Percentiles rank a stretch among this genome's conserved stretches.
phyloP scores from a whole-genome alignment of 768 basidiomycete genomes.

The Polyporus arcularius region DNA sequence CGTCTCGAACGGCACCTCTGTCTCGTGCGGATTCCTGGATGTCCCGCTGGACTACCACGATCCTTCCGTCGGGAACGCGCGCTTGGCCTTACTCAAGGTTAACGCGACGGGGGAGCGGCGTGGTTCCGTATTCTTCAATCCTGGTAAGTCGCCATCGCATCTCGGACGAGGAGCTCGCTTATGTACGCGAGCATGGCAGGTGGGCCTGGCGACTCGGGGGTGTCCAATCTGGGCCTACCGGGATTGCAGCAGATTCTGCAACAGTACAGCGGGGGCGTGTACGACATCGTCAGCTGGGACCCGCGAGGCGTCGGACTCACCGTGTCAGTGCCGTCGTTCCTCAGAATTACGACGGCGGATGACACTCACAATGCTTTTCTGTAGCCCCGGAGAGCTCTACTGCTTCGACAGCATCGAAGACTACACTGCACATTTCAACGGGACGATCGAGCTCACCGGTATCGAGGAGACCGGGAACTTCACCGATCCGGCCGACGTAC shows the following conservation, averaged over 20 bases:
- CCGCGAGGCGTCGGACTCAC: slow-evolving; percentile 6
- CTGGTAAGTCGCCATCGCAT: background rate
- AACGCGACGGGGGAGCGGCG: background rate
- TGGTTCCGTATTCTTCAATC: slow-evolving; percentile 4
- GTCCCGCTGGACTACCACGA: slow-evolving; percentile 8
- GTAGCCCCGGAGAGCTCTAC: slow-evolving; percentile 5
- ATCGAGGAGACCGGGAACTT: background rate
- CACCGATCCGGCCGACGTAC: slow-evolving; percentile 1
- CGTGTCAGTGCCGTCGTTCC: background rate
- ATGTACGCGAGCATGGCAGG: background rate
- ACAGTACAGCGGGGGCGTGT: background rate
- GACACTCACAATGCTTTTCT: background rate
- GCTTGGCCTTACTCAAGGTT: background rate
- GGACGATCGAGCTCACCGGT: background rate
- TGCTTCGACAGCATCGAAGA: slow-evolving; percentile 7
- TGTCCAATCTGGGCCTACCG: background rate
- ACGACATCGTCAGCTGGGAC: slow-evolving; percentile 8
- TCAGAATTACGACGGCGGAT: background rate
- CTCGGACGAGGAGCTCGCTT: too few relatives aligned
- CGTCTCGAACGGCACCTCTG: background rate
- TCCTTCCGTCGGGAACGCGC: background rate
- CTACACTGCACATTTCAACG: background rate
- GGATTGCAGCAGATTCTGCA: background rate
- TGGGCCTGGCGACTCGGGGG: background rate
- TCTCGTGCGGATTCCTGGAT: slow-evolving; percentile 2